Evolutionary conservation across 2,329 filamentous ascomycete genomes (phyloP), one percentile per base, ranked within the genome.

Genomic region (Aspergillus arachidicola): DNA sequence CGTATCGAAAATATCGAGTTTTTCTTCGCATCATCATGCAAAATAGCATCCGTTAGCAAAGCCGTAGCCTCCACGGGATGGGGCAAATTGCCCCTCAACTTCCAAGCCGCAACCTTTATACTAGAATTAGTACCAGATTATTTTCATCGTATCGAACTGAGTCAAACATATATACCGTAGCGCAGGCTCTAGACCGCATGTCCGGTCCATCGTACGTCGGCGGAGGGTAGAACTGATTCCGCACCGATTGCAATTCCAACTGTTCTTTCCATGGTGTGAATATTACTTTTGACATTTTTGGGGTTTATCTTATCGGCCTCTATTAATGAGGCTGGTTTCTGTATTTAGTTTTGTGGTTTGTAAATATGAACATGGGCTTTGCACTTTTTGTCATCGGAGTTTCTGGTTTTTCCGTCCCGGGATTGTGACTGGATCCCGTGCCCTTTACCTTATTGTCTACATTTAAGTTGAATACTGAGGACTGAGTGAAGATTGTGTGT

Each of bases 1-100:
- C 79, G 72, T 59, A 82, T 80, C 0, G 80, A 79, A 60, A 81
- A 81, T 5, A 80, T 73, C 5, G 80, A 81, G 55, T 79, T 80
- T 50, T 72, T 73, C 58, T 68, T 64, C 16, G 75, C 72, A 66
- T 81, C 74, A 66, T 82, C 80, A 58, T 80, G 78, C 28, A 82
- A 69, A 60, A 82, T 79, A 3, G 80, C 80, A 69, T 82, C 80
- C 14, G 79, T 82, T 61, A 82, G 71, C 12, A 81, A 69, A 7
- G 80, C 80, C 0, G 80, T 82, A 2, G 80, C 78, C 65, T 82
- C 80, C n/a, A 82, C 77, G 14, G 79, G 71, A 65, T 82, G 80
- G 10, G 80, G 80, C 4, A 82, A 71, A 66, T 78, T 80, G 21
- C 79, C 80, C 43, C 79, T 76, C 26, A 80, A 53, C 62, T 82